Percentiles rank a stretch among this genome's conserved stretches.
phyloP scores from a whole-genome alignment of 495 filamentous ascomycete species.

The Aspergillus diversus region DNA sequence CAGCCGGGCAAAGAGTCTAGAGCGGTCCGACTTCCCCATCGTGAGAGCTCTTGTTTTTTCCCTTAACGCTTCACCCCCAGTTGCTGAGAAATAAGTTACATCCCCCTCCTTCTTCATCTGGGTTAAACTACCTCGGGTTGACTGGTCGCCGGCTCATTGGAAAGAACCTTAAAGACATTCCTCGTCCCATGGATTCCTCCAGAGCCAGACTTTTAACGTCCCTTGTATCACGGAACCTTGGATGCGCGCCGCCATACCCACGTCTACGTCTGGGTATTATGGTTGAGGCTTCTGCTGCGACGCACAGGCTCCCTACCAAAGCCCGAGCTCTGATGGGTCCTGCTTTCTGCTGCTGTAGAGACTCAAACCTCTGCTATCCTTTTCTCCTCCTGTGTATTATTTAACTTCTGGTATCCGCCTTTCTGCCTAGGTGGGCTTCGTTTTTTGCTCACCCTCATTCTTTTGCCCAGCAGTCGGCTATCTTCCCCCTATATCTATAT shows the following conservation, averaged over 20 bases:
- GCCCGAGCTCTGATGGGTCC: neutral
- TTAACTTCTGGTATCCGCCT: slow-evolving; percentile 7
- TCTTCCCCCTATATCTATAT: neutral
- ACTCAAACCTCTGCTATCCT: neutral
- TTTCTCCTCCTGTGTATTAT: slow-evolving; percentile 3
- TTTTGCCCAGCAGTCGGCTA: neutral
- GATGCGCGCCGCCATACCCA: slow-evolving; percentile 6
- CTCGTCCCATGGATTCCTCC: slow-evolving; percentile 12
- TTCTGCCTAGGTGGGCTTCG: neutral
- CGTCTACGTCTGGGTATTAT: neutral
- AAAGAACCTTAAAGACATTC: slow-evolving; percentile 4
- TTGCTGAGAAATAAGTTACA: neutral
- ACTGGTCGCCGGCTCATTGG: slow-evolving; percentile 6
- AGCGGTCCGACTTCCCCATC: neutral
- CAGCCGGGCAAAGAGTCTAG: neutral
- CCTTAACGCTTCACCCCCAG: neutral
- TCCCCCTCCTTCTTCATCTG: neutral
- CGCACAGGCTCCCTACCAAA: neutral
- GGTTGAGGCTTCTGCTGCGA: slow-evolving; percentile 7
- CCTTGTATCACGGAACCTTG: slow-evolving; percentile 15
- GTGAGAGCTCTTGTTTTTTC: neutral
- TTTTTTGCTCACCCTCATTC: neutral
- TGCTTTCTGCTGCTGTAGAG: neutral
- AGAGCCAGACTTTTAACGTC: slow-evolving; percentile 23
- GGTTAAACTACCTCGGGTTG: neutral